A percentile compares a stretch with the other conserved stretches of the same genome.
phyloP scores from a whole-genome alignment of 129 eudicot genomes.

The Deinandra increscens region DNA sequence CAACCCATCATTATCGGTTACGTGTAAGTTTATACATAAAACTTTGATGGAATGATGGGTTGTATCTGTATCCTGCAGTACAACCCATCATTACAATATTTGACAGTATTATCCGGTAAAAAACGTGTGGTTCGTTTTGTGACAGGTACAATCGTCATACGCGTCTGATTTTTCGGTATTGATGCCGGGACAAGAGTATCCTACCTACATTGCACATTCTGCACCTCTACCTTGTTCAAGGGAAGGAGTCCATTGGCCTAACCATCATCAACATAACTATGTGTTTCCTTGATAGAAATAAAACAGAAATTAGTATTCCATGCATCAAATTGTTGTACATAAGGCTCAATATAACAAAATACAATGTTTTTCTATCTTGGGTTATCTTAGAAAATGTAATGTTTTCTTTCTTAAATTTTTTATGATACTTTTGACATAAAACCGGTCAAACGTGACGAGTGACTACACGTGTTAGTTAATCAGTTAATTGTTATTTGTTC shows the following conservation, averaged over 20 bases:
- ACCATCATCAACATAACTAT: slow-evolving; percentile 57
- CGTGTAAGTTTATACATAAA: slow-evolving; percentile 17
- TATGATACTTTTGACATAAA: no score
- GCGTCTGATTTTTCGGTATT: slow-evolving; percentile 67
- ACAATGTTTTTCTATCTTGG: slow-evolving; percentile 10
- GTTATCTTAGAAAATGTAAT: background rate
- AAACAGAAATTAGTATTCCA: background rate
- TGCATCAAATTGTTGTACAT: slow-evolving; percentile 29
- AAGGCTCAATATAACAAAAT: slow-evolving; percentile 13
- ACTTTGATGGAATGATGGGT: background rate
- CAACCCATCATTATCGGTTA: background rate
- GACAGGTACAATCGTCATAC: slow-evolving; percentile 50
- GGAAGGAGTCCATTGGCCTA: slow-evolving; percentile 73
- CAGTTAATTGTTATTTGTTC: no score
- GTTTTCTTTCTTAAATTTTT: background rate
- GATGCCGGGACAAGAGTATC: slow-evolving; percentile 90
- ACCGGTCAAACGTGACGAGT: no score
- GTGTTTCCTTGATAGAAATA: slow-evolving; percentile 28
- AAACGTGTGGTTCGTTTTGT: slow-evolving; percentile 13
- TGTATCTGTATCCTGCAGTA: no score
- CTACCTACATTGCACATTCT: slow-evolving; percentile 79
- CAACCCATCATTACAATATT: background rate
- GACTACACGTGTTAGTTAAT: no score
- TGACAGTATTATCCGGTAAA: background rate
- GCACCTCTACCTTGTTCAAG: slow-evolving; percentile 83